Conservation (phyloP, 495 filamentous ascomycete genomes). For the Lasiosphaeris hirsuta region DNA sequence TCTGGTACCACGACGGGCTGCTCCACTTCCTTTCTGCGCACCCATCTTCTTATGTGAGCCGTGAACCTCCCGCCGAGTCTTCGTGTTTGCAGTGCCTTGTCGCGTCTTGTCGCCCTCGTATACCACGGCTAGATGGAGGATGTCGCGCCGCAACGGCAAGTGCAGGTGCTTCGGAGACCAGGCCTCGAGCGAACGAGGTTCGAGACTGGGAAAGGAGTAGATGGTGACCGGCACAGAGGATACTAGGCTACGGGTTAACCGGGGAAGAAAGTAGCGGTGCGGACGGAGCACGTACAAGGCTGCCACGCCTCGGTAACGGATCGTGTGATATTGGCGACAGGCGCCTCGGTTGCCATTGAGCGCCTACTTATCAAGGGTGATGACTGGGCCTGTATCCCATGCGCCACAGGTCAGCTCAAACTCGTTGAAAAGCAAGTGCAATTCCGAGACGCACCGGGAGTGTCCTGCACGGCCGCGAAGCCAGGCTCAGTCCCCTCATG, state of each 20-base stretch:
- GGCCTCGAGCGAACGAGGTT: slow-evolving; percentile 72
- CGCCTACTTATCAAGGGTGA: slow-evolving; percentile 39
- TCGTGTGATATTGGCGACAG: slow-evolving; percentile 43
- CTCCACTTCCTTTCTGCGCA: slow-evolving; percentile 81
- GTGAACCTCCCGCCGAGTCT: slow-evolving; percentile 79
- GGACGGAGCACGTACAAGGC: slow-evolving; percentile 21
- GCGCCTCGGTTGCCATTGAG: slow-evolving; percentile 76
- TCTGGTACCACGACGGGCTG: slow-evolving; percentile 72
- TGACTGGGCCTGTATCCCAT: slow-evolving; percentile 20
- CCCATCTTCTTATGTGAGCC: slow-evolving; percentile 74
- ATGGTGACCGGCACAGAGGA: slow-evolving; percentile 72
- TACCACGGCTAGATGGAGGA: slow-evolving; percentile 87
- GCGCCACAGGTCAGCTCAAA: neutral
- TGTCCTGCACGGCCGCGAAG: slow-evolving; percentile 38
- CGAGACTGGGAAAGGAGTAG: slow-evolving; percentile 86
- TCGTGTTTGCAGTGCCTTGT: slow-evolving; percentile 80
- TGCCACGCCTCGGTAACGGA: slow-evolving; percentile 28
- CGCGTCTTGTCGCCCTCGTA: slow-evolving; percentile 90
- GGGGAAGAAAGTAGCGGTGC: slow-evolving; percentile 12
- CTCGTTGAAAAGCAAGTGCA: neutral
- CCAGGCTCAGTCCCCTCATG: slow-evolving; percentile 40
- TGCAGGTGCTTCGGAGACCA: slow-evolving; percentile 79
- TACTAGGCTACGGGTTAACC: slow-evolving; percentile 36
- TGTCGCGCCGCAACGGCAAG: slow-evolving; percentile 83
- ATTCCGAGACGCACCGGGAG: slow-evolving; percentile 19